Evolutionary conservation across 2,329 filamentous ascomycete genomes (phyloP), one percentile per base, ranked within the genome.

Genomic region (Colletotrichum sp.): DNA sequence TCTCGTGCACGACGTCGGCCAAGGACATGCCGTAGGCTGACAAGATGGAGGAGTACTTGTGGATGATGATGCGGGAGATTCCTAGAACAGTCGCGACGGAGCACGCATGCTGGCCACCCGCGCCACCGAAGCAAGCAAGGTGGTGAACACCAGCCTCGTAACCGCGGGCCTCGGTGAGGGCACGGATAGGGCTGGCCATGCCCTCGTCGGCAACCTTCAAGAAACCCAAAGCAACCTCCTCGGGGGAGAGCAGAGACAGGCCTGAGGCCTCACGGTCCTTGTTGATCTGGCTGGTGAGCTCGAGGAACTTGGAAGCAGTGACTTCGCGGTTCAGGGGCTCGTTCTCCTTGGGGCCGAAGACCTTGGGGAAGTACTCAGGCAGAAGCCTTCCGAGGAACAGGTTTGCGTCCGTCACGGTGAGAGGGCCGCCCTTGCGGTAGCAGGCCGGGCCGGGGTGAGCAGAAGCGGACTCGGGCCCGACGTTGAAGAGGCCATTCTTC

Each of bases 321-420:
- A 86, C 82, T 9, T 87, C 87, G 3, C 82, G 79, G 60, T 88
- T 88, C 16, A 90, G 80, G 0, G 86, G 79, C 80, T 92, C 87
- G 64, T 94, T 88, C 81, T 94, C 93, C 65, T 92, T 91, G 78
- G 92, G 91, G 16, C 93, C 93, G 66, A 95, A 95, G 75, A 95
- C 94, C 78, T 93, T 93, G 1, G 93, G 93, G 79, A 95, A 95
- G 81, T 93, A 94, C 68, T 94, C 91, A 1, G 93, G 86, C 48
- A 84, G 80, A 52, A 85, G 83, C 44, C 93, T 87, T 3, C 93
- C 93, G 2, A 95, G 89, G 79, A 93, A 92, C 3, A 95, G 82
- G 78, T 95, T 95, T 0, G 93, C 93, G 81, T 95, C 93, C 0
- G 93, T 95, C 59, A 95, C 93, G 2, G 93, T 94, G 15, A 94